phyloP scores from a whole-genome alignment of 371 early-diverging fungal genomes.

The Funneliformis caledonium region DNA sequence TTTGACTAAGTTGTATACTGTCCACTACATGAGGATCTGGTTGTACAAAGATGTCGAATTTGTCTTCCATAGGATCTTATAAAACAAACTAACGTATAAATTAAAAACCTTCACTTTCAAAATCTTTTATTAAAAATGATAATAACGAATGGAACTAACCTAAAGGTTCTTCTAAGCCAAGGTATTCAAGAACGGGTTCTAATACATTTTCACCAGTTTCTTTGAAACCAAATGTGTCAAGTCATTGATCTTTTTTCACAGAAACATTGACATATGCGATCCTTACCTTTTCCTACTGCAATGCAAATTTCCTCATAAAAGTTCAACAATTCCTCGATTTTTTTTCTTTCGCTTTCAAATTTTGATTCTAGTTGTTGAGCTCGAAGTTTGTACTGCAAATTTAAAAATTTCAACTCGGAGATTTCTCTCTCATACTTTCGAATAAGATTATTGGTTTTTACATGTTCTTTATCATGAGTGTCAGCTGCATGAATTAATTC shows the following conservation, averaged over 20 bases:
- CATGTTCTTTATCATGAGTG: background rate
- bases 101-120: background rate
- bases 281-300: background rate
- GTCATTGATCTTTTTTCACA: no score
- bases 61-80: background rate
- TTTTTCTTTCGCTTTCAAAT: background rate
- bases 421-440: constrained; percentile 15
- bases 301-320: background rate
- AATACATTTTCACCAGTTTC: background rate
- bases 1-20: background rate
- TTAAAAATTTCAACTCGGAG: constrained; percentile 1
- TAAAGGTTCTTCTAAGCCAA: background rate
- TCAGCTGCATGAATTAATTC: background rate
- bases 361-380: background rate
- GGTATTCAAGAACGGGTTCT: background rate
- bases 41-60: background rate
- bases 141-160: background rate
- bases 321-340: background rate
- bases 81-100: background rate
- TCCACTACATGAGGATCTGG: constrained; percentile 6
- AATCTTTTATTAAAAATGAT: background rate
- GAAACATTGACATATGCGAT: background rate
- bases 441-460: background rate
- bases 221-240: background rate
- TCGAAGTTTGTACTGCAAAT: background rate